Base-by-base conservation (phyloP, 306 rosid species). In the Dalbergia oliveri region DNA sequence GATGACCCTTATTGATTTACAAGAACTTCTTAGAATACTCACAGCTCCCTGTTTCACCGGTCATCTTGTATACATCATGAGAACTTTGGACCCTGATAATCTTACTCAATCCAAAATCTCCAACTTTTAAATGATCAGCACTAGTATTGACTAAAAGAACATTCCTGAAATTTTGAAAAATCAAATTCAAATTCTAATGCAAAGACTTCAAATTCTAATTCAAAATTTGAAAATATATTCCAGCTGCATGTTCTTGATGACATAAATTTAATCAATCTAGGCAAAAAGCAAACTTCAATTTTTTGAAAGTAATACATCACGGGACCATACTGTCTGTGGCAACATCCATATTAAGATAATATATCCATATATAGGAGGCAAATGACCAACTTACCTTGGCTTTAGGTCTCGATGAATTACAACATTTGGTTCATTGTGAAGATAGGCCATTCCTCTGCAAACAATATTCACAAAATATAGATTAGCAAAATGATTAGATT, bases 1-100 rank as follows among this genome's bases (percentile, higher is more conserved):
- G 76, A 76, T 75, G 31, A 71, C 53, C 19, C 60, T 6, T 56
- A 21, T 64, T 23, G 19, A 59, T 70, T 57, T 31, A 16, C 43
- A 54, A 82, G 23, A 72, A 69, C 53, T 67, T 78, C 47, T 11
- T 59, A 72, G 66, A 76, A 82, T 77, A 91, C 99, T 91, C 86
- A 96, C 99, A 96, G 76, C 97, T 96, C 83, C 99, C 99, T 67
- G 99, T 96, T 89, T 96, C 99, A 63, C 99, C 99, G 31, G 99
- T 96, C 99, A 96, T 91, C 89, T 90, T 96, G 93, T 96, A 96
- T 18, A 96, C 99, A 85, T 96, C 99, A 63, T 91, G 99, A 68
- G 93, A 83, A 85, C 88, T 87, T 86, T 89, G 93, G 80, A 87
- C 97, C 71, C 89, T 96, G 84, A 96, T 93, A 87, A 96, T 98